Base-by-base conservation (phyloP, 2,329 filamentous ascomycete species). In the Penicillium sp. region DNA sequence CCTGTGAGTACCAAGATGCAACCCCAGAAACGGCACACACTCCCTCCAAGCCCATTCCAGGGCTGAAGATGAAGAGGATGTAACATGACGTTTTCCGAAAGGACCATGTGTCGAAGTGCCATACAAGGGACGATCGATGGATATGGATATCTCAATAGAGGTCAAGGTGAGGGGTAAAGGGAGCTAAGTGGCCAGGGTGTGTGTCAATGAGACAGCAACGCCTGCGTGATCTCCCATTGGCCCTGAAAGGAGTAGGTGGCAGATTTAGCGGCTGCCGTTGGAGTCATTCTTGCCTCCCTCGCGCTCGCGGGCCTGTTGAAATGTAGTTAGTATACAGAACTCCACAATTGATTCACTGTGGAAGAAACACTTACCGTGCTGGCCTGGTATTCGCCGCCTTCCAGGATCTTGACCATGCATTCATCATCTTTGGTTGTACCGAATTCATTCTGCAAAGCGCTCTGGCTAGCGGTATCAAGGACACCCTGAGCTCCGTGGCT, bases 401-500 rank as follows among this genome's bases (percentile, higher is more conserved):
- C 83, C 41, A 97, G 79, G 62, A 99, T 96, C 77, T 86, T 80
- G 77, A 85, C 85, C 70, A 97, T 88, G 58, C 89, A 87, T 0
- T 93, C 89, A 8, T 97, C 92, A 25, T 91, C 87, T 53, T 87
- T 81, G 66, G 82, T 78, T 15, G 91, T 93, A 65, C 90, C 91
- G 67, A 99, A 99, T 78, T 97, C 92, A 65, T 87, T 88, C 70
- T 94, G 87, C 5, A 99, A 82, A 46, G 81, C 81, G 43, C 81
- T 77, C 64, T 95, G 90, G 66, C 90, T 89, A 9, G 92, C 92
- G 10, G 79, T 78, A 70, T 97, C 89, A 43, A 89, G 80, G 58
- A 87, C 83, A 55, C 93, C 93, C 74, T 96, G 91, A 44, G 84
- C 85, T 64, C 93, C 93, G 74, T 96, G 92, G 76, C 92, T 96